Evolutionary conservation across 768 basidiomycete species (phyloP), one percentile per base, ranked within the genome.

Genomic region (Trametes punicea): DNA sequence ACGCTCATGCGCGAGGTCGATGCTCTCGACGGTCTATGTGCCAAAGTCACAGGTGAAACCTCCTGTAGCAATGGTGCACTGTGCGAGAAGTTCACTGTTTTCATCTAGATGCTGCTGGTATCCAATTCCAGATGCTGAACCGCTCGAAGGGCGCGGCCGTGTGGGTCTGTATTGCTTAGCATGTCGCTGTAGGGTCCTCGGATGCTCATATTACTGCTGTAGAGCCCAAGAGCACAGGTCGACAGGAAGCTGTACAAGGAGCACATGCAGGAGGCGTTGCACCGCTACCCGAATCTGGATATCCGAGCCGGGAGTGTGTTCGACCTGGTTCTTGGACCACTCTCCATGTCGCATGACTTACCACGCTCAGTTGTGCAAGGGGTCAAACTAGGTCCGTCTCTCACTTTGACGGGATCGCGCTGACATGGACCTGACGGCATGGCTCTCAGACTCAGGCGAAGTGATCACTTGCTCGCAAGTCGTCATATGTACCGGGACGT

Each of bases 191-290:
- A 5, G n/a, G n/a, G 34, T 4, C 34, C 7, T 20, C 34, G 11
- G 27, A 20, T 1, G 31, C 16, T 20, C 31, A n/a, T 30, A n/a
- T 16, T 27, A 16, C 16, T 34, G 13, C 25, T 30, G n/a, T 61
- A 93, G 91, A 93, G 93, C 16, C 91, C 89, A 11, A 77, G 93
- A 57, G 92, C 93, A 1, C 93, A 95, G 70, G 87, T 96, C 30
- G 91, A 93, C 70, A 77, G 93, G 29, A 88, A 81, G 55, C 65
- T 93, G 10, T 96, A 96, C 75, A 92, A 90, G 69, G 74, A 68
- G 41, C 75, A 90, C 63, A 94, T 96, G 86, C 93, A 94, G 67
- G 71, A 78, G 2, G 72, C 79, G 2, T 70, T 95, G 20, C 71
- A 75, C 50, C 75, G 77, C 59, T 90, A 92, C 64, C 79, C 84